Conservation (phyloP, 805 yeast genomes). For the Brettanomyces naardenensis region DNA sequence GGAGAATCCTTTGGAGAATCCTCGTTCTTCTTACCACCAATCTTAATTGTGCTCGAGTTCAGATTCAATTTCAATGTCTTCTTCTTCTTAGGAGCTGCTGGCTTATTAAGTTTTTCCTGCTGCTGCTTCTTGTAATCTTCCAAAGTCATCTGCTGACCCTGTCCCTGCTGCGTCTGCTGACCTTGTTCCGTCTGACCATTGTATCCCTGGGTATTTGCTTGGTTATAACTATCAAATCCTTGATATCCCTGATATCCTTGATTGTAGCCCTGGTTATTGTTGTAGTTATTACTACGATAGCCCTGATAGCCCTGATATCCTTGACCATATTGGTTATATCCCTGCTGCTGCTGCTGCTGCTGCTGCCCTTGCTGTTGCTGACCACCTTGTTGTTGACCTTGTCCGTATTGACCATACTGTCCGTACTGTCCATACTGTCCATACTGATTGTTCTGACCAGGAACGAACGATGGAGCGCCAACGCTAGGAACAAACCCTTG, state of each 20-base stretch:
- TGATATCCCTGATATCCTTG: constrained; percentile 1
- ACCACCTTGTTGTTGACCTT: constrained; percentile 11
- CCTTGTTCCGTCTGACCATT: constrained; percentile 12
- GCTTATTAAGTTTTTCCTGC: constrained; percentile 33
- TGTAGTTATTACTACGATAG: constrained; percentile 10
- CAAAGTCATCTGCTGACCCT: constrained; percentile 55
- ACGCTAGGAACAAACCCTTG: constrained; percentile 39
- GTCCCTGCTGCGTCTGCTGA: constrained; percentile 10
- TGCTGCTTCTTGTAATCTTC: constrained; percentile 77
- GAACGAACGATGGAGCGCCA: constrained; percentile 30
- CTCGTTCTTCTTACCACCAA: constrained; percentile 37
- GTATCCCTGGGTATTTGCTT: too few relatives aligned
- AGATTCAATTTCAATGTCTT: constrained; percentile 60
- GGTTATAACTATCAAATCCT: constrained; percentile 12
- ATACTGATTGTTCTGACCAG: constrained; percentile 22
- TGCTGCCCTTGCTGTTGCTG: constrained; percentile 6
- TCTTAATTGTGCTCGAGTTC: constrained; percentile 45
- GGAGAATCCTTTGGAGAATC: constrained; percentile 14
- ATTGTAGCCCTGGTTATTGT: constrained; percentile 1
- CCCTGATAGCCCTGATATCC: constrained; percentile 17
- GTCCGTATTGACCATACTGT: constrained; percentile 9
- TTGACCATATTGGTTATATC: constrained; percentile 7
- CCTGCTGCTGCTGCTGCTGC: constrained; percentile 12
- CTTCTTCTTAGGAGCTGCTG: constrained; percentile 41
- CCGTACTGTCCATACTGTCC: constrained; percentile 14